These are phyloP conservation scores for Liriodendron chinense DNA, from an alignment of 164 flowering plant genomes.

Conservation along the genomic window DNA sequence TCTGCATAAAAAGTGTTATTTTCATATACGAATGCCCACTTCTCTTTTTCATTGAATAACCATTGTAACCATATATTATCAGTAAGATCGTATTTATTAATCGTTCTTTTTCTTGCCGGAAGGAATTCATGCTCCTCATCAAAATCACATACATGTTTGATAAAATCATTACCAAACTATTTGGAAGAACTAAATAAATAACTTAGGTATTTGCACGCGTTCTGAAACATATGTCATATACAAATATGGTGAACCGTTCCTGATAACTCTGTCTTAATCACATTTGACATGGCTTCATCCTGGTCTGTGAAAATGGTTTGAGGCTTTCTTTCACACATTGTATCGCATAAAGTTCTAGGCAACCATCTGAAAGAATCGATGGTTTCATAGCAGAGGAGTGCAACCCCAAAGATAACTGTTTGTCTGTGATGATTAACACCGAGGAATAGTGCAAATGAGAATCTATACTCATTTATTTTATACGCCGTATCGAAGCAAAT, in stretches of 20 bases:
- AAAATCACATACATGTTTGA: not conserved
- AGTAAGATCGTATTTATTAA: not conserved
- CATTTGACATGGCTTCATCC: constrained; percentile 6
- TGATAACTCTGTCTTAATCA: not conserved
- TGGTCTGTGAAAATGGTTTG: constrained; percentile 1
- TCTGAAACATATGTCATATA: constrained; percentile 12
- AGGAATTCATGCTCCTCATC: constrained; percentile 1
- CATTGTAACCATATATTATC: constrained; percentile 13
- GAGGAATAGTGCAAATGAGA: constrained; percentile 4
- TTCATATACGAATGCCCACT: constrained; percentile 12
- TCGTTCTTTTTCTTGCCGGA: not conserved
- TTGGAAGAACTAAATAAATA: not conserved
- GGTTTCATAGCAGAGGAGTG: not conserved
- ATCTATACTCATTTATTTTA: not conserved
- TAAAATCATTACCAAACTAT: not conserved
- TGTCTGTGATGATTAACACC: constrained; percentile 12
- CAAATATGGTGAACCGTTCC: constrained; percentile 7
- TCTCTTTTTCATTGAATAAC: constrained; percentile 5
- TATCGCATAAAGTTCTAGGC: constrained; percentile 7
- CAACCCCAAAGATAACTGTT: constrained; percentile 2
- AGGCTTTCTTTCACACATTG: constrained; percentile 7
- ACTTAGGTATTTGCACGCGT: constrained; percentile 10
- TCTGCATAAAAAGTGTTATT: constrained; percentile 8
- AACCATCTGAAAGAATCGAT: constrained; percentile 5
- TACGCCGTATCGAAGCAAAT: constrained; percentile 6